Conservation (phyloP, 495 filamentous ascomycete genomes). For the Annulohypoxylon stygium region DNA sequence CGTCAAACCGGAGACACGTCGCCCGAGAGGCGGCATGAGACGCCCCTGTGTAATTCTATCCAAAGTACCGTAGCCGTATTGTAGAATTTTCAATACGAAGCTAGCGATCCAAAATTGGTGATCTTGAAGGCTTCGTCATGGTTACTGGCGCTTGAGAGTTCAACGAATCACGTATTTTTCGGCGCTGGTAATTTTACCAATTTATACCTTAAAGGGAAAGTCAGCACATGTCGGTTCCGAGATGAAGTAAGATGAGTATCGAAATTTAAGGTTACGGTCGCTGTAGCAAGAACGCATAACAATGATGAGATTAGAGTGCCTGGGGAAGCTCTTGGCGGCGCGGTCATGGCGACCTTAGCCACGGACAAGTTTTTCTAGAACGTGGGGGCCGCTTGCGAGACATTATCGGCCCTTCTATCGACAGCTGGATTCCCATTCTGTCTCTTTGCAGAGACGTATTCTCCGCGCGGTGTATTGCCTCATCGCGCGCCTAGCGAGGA, state of each 20-base stretch:
- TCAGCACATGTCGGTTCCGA: background rate
- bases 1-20: conserved; percentile 27
- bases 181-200: background rate
- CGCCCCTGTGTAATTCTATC: background rate
- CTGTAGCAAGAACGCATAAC: conserved; percentile 9
- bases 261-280: conserved; percentile 11
- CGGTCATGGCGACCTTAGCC: background rate
- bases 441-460: conserved; percentile 9
- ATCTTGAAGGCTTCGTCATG: conserved; percentile 1
- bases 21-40: conserved; percentile 15
- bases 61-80: conserved; percentile 2
- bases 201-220: background rate
- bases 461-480: conserved; percentile 30
- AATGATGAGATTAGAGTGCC: conserved; percentile 10
- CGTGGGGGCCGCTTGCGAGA: conserved; percentile 19
- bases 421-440: conserved; percentile 10
- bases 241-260: background rate
- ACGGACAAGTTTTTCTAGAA: conserved; percentile 18
- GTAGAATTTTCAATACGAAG: background rate
- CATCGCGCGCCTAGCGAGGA: conserved; percentile 27
- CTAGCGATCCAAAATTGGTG: background rate
- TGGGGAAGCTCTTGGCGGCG: conserved; percentile 20
- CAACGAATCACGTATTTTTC: background rate
- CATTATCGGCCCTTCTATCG: conserved; percentile 27
- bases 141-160: background rate